Evolutionary conservation across 352 stramenopile species (phyloP), one percentile per base, ranked within the genome.

Genomic region (Globisporangium acanthophoron): DNA sequence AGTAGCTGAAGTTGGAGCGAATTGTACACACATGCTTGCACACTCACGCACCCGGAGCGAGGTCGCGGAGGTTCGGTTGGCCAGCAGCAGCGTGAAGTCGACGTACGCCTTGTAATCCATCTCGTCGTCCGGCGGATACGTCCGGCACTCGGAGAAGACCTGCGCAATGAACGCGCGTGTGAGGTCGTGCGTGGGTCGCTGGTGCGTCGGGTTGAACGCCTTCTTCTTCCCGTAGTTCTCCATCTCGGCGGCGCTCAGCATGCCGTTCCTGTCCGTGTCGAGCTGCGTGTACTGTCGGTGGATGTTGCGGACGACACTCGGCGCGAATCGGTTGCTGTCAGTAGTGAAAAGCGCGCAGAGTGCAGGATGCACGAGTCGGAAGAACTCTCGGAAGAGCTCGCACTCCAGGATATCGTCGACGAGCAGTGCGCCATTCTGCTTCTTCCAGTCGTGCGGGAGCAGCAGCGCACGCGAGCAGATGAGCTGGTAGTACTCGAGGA

Each of bases 71-170:
- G 37, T 53, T 35, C 37, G 67, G 56, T 88, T 76, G 6, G 59
- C 66, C 70, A 90, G 70, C 21, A 65, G 27, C 18, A 90, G 55
- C 44, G 77, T 83, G 47, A 90, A 80, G 45, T 90, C 77, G 43
- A 90, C 54, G 54, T 82, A 88, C 12, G 67, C 68, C 20, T 73
- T 70, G 72, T 83, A 88, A 45, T 87, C 77, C 66, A 90, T 76
- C 46, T 88, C 75, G 16, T 56, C 61, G 13, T 85, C 55, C 0
- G 66, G 69, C 37, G 66, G 62, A 40, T 77, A 87, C 3, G 72
- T 83, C 24, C 57, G 62, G n/a, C 66, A 66, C 51, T 82, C 73
- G n/a, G 65, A 47, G 50, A 88, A 83, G 11, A 90, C 64, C 59
- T 85, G 80, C 3, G 63, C 53, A 20, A 86, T 65, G 33, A 88